Evolutionary conservation across 805 yeast genomes (phyloP).

Genomic region (Torulaspora maleeae): DNA sequence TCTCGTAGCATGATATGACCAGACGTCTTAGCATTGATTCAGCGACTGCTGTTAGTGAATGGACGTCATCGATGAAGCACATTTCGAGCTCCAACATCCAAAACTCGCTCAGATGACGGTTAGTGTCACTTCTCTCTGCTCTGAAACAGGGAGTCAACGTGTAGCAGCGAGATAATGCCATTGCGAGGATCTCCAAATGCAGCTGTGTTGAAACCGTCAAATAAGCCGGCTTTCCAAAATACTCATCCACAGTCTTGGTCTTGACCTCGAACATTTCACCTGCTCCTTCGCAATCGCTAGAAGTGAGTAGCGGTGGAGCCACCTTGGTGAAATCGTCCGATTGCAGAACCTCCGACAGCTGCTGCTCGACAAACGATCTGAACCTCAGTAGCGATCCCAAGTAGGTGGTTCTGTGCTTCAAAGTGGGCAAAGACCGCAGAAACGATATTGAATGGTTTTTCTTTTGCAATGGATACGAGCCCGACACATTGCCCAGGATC

Average conservation of each 20-base stretch:
- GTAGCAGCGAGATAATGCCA: constrained; percentile 79
- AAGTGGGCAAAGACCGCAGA: constrained; percentile 67
- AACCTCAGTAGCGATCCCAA: constrained; percentile 64
- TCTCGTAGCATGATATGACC: constrained; percentile 32
- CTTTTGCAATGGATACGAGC: constrained; percentile 77
- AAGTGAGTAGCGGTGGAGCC: constrained; percentile 79
- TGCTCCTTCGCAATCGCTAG: constrained; percentile 96
- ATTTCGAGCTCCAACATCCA: constrained; percentile 97
- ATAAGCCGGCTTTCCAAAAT: constrained; percentile 62
- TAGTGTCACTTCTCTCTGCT: constrained; percentile 89
- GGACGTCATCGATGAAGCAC: constrained; percentile 55
- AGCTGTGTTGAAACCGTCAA: constrained; percentile 89
- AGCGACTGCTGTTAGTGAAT: constrained; percentile 57
- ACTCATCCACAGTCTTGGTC: constrained; percentile 34
- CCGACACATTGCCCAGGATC: constrained; percentile 58
- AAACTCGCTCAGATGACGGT: constrained; percentile 86
- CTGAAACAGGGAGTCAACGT: constrained; percentile 87
- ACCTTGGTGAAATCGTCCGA: constrained; percentile 59
- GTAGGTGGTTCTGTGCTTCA: constrained; percentile 69
- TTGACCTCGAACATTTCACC: constrained; percentile 77
- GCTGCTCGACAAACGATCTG: constrained; percentile 60
- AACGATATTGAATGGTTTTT: constrained; percentile 63
- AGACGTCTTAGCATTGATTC: constrained; percentile 65
- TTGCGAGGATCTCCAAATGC: constrained; percentile 77
- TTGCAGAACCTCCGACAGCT: constrained; percentile 52